Percentiles rank a stretch among this genome's conserved stretches.
Evolutionary conservation across 306 rosid genomes (phyloP).

Genomic region (Arachis stenosperma): DNA sequence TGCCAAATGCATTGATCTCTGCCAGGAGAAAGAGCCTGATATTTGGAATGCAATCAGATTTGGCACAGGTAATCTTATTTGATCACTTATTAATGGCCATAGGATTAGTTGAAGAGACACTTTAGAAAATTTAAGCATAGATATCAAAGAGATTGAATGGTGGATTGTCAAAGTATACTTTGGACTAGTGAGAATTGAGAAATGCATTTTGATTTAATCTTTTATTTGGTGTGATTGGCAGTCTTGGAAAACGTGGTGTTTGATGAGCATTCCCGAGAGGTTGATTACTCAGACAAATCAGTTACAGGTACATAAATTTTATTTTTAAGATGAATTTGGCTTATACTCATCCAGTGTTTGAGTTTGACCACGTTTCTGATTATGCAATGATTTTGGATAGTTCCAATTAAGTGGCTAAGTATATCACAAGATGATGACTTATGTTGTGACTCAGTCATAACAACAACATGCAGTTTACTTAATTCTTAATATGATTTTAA

Average conservation of each 20-base stretch:
- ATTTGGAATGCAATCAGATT: slow-evolving; percentile 91
- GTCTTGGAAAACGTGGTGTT: slow-evolving; percentile 91
- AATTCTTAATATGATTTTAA: slow-evolving; percentile 19
- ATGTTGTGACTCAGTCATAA: slow-evolving; percentile 30
- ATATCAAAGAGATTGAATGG: no score
- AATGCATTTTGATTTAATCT: slow-evolving; percentile 4
- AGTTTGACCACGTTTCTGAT: slow-evolving; percentile 26
- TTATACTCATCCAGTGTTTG: background rate
- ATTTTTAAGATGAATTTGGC: slow-evolving; percentile 3
- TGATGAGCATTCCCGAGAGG: slow-evolving; percentile 79
- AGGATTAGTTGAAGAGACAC: no score
- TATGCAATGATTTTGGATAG: slow-evolving; percentile 26
- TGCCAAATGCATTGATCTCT: slow-evolving; percentile 89
- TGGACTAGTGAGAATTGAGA: background rate
- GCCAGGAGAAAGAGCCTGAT: slow-evolving; percentile 83
- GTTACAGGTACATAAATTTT: slow-evolving; percentile 64
- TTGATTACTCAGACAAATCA: slow-evolving; percentile 80
- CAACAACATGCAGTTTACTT: slow-evolving; percentile 24
- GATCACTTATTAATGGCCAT: background rate
- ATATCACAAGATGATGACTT: slow-evolving; percentile 15
- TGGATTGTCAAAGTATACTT: background rate
- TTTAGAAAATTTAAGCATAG: no score
- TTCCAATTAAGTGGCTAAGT: slow-evolving; percentile 24
- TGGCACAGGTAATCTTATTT: slow-evolving; percentile 68
- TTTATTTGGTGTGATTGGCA: slow-evolving; percentile 35